phyloP scores from a whole-genome alignment of 306 rosid species.

The Cicer bijugum region DNA sequence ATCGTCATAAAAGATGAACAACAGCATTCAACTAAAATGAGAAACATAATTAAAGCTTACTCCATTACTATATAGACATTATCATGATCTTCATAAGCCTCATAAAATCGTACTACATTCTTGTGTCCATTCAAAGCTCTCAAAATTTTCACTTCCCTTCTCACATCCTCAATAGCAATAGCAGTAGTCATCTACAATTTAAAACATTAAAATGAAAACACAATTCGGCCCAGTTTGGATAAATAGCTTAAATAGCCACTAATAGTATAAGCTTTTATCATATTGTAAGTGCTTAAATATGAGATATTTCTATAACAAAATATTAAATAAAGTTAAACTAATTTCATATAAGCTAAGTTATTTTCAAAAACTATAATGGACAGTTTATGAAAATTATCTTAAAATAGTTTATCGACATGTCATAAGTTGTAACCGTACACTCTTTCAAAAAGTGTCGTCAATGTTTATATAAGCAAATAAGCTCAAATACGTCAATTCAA shows the following conservation, averaged over 20 bases:
- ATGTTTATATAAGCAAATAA: not conserved
- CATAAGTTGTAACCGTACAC: not conserved
- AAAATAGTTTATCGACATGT: not conserved
- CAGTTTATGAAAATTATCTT: not conserved
- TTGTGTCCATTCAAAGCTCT: slow-evolving; percentile 84
- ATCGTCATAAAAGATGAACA: not conserved
- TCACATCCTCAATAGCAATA: slow-evolving; percentile 93
- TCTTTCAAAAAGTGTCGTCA: not conserved
- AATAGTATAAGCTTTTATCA: not conserved
- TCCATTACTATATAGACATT: slow-evolving; percentile 93
- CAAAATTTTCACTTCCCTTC: slow-evolving; percentile 95
- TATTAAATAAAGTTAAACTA: not conserved
- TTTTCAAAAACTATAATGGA: not conserved
- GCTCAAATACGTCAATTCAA: not conserved
- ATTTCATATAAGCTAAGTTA: not conserved
- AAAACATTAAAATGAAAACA: slow-evolving; percentile 24
- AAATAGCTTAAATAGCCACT: not conserved
- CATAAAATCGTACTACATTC: slow-evolving; percentile 76
- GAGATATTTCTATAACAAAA: not conserved
- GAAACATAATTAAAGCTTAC: slow-evolving; percentile 54
- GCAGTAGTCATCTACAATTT: slow-evolving; percentile 85
- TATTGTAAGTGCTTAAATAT: not conserved
- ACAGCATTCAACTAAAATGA: not conserved
- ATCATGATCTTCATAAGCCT: slow-evolving; percentile 84
- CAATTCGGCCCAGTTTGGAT: not conserved